Conservation (phyloP, 371 early-diverging fungal genomes). For the Parasitella parasitica region DNA sequence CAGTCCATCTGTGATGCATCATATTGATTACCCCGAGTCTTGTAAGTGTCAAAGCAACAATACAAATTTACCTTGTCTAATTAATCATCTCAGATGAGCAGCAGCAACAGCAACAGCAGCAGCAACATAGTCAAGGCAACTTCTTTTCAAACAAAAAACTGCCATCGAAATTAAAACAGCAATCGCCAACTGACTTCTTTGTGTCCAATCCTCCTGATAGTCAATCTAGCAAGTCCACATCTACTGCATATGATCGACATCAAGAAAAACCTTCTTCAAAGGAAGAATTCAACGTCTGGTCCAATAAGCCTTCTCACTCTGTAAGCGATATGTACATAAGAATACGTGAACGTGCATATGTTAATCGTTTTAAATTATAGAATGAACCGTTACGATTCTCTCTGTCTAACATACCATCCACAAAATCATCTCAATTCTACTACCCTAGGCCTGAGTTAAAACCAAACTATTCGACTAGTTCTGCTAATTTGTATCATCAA, state of each 20-base stretch:
- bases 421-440: slow-evolving; percentile 1
- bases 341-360: background rate
- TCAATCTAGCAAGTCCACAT: background rate
- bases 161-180: background rate
- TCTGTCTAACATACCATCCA: background rate
- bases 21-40: slow-evolving; percentile 28
- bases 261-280: background rate
- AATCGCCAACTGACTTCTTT: background rate
- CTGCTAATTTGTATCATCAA: background rate
- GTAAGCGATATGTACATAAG: slow-evolving; percentile 1
- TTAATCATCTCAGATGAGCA: background rate
- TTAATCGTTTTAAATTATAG: background rate
- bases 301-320: background rate
- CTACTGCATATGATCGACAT: background rate
- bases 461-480: slow-evolving; percentile 9
- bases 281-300: slow-evolving; percentile 11
- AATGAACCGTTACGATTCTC: background rate
- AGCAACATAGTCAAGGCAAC: background rate
- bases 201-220: background rate
- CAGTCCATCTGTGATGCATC: slow-evolving; percentile 29
- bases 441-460: slow-evolving; percentile 15
- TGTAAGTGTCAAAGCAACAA: slow-evolving; percentile 5
- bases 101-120: background rate
- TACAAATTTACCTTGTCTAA: background rate
- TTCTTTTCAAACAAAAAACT: slow-evolving; percentile 3